Evolutionary conservation across 2,329 filamentous ascomycete species (phyloP).

Genomic region (Trichoderma sp.): DNA sequence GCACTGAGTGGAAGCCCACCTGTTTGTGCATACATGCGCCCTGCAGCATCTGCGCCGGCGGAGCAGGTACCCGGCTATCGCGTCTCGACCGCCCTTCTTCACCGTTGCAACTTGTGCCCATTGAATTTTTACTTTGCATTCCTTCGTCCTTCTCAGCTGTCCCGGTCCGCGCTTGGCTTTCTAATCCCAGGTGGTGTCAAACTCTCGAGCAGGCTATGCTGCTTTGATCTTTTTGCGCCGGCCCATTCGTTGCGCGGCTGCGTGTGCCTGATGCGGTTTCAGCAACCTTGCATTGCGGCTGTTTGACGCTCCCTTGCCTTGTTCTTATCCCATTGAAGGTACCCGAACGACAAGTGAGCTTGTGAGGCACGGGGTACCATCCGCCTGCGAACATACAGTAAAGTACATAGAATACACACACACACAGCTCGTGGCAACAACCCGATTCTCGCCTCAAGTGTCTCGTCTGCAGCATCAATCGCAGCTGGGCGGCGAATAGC

Average conservation of each 20-base stretch:
- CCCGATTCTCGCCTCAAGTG: conserved; percentile 3
- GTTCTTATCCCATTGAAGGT: neutral
- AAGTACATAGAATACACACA: neutral
- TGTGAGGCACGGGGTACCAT: neutral
- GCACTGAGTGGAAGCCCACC: neutral
- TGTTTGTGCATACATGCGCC: neutral
- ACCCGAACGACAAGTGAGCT: neutral
- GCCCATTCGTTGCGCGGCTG: neutral
- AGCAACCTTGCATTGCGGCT: neutral
- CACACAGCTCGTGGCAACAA: neutral
- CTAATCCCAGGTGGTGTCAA: neutral
- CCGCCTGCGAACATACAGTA: neutral
- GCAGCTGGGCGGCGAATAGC: conserved; percentile 13
- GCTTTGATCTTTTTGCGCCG: neutral
- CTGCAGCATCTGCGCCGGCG: neutral
- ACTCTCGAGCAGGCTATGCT: neutral
- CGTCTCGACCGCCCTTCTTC: conserved; percentile 2
- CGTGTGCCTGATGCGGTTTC: neutral
- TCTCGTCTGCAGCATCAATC: conserved; percentile 13
- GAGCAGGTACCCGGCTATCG: conserved; percentile 17
- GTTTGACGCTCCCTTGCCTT: neutral
- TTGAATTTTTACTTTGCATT: neutral
- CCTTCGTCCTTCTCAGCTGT: neutral
- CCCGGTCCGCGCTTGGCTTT: neutral
- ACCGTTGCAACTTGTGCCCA: neutral